Evolutionary conservation across 2,329 filamentous ascomycete genomes (phyloP), one percentile per base, ranked within the genome.

Genomic region (Exophiala sp.): DNA sequence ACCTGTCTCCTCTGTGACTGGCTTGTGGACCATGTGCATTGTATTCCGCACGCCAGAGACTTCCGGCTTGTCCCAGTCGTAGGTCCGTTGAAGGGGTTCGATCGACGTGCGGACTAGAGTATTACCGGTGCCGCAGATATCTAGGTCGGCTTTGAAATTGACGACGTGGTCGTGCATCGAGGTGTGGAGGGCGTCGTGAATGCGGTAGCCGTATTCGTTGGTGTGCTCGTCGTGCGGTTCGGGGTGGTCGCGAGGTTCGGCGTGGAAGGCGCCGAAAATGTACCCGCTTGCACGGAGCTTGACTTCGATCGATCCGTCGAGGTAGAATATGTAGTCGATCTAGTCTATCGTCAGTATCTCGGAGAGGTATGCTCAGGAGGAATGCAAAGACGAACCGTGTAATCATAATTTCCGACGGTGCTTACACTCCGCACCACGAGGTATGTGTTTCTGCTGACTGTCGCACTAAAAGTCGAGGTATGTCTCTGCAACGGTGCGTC

Each of bases 341-440:
- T 55, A 29, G 16, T 24, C 16, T 9, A 8, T 20, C 6, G 10
- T 16, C 18, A 10, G 18, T 2, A 20, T 42, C 35, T 53, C 12
- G 42, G 43, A 18, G 4, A 34, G 24, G 24, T 2, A 29, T 29
- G 24, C 24, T 29, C 7, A 8, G 24, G 14, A 21, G 20, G 47
- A 16, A 16, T 1, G 16, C 18, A 33, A 47, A 33, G 16, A 43
- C 56, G 49, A 8, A 55, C 52, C 24, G 72, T 72, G 54, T 74
- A 76, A 57, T 82, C 79, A 62, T 82, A 81, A 65, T 82, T 82
- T 1, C 77, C 78, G 2, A 82, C 73, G 0, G 78, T 80, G 1
- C 72, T 70, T 2, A 81, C 72, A 1, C 69, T 72, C 0, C 78
- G 70, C 2, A 82, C 66, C 0, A 70, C 69, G 38, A 82, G 59